These are phyloP conservation scores for Athelia sp. DNA, from an alignment of 1,284 basidiomycete genomes.

Conservation along the genomic window DNA sequence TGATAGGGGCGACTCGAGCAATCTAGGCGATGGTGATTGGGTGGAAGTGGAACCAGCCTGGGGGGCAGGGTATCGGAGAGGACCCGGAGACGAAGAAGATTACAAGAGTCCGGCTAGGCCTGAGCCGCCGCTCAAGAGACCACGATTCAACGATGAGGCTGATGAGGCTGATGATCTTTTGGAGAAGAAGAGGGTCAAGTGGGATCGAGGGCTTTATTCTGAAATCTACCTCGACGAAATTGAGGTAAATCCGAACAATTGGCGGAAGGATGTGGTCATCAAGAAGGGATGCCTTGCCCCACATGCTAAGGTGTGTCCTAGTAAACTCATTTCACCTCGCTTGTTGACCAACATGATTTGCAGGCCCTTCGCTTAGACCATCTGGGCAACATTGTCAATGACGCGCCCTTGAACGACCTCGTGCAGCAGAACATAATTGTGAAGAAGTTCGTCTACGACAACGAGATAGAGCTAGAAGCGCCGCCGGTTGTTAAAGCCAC, in stretches of 20 bases:
- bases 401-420: constrained; percentile 56
- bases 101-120: constrained; percentile 60
- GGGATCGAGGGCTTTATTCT: constrained; percentile 69
- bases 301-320: constrained; percentile 52
- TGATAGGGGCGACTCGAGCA: constrained; percentile 17
- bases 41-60: constrained; percentile 24
- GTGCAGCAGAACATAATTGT: constrained; percentile 66
- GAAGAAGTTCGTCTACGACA: constrained; percentile 81
- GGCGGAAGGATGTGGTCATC: constrained; percentile 33
- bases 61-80: constrained; percentile 43
- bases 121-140: constrained; percentile 30
- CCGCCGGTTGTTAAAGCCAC: constrained; percentile 43
- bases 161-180: constrained; percentile 25
- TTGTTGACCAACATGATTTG: constrained; percentile 1
- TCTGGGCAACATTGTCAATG: constrained; percentile 68
- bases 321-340: constrained; percentile 6
- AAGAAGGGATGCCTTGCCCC: constrained; percentile 63
- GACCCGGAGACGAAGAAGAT: constrained; percentile 80
- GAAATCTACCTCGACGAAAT: constrained; percentile 58
- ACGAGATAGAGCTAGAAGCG: constrained; percentile 47
- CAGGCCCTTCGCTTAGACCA: constrained; percentile 66
- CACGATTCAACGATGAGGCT: constrained; percentile 29
- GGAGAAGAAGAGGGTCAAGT: constrained; percentile 62
- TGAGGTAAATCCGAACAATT: constrained; percentile 40
- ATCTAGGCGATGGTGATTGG: constrained; percentile 20